phyloP scores from a whole-genome alignment of 192 early-diverging fungal genomes.

The Podila epigama region DNA sequence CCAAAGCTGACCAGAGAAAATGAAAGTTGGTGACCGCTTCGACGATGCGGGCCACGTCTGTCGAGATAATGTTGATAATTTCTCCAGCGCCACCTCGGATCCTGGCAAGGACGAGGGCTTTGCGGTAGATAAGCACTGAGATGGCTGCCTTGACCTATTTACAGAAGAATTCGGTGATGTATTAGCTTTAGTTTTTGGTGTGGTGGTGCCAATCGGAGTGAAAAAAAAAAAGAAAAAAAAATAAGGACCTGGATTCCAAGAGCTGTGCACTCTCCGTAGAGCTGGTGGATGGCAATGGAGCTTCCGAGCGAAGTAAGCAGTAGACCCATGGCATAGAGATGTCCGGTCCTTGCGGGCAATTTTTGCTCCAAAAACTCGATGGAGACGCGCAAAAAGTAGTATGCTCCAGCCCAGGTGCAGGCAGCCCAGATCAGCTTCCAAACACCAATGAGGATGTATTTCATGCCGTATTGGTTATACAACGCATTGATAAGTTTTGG shows the following conservation, averaged over 20 bases:
- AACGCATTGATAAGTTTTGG: constrained; percentile 20
- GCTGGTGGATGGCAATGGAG: constrained; percentile 32
- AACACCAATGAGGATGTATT: constrained; percentile 57
- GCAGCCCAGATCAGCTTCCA: constrained; percentile 67
- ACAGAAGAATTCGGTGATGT: neutral
- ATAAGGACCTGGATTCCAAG: constrained; percentile 28
- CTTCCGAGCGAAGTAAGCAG: constrained; percentile 53
- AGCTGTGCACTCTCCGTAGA: constrained; percentile 27
- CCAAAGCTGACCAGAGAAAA: constrained; percentile 65
- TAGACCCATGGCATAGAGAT: constrained; percentile 60
- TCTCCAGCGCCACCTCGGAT: constrained; percentile 71
- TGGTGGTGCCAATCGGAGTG: neutral
- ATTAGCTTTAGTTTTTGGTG: constrained; percentile 15
- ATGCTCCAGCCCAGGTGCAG: constrained; percentile 65
- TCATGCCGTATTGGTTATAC: constrained; percentile 22
- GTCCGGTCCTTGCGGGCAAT: constrained; percentile 40
- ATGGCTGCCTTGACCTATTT: constrained; percentile 60
- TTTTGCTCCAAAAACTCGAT: constrained; percentile 44
- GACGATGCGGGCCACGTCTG: constrained; percentile 67
- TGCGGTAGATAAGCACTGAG: constrained; percentile 72
- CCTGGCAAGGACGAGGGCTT: constrained; percentile 63
- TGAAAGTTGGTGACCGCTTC: constrained; percentile 68
- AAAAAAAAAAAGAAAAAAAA: constrained; percentile 13
- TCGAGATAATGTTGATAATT: constrained; percentile 73
- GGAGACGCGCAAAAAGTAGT: constrained; percentile 53